Evolutionary conservation across 805 yeast genomes (phyloP), one percentile per base, ranked within the genome.

Genomic region (Teunomyces tritomae): DNA sequence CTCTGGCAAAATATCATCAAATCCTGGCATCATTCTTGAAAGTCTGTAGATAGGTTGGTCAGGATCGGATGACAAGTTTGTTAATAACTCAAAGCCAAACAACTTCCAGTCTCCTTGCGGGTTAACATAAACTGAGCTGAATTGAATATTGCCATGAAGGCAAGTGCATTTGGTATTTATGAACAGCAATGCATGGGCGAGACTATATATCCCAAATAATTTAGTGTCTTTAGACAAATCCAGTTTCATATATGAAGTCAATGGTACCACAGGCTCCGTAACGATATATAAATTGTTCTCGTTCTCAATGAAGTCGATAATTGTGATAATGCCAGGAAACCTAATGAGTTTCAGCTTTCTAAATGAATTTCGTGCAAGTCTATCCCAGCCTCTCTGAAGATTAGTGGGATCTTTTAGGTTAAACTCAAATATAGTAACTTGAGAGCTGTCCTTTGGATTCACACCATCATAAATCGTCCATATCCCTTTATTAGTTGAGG

Each of bases 101-200:
- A 91, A 61, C 49, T 82, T 84, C 92, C 96, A 89, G 58, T 87
- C 95, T 10, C 97, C 96, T 28, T 74, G 77, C 9, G 46, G 44
- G 46, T 79, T 85, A 11, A 88, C 82, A 61, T 70, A 90, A 0
- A 91, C 76, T 1, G 87, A 78, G 35, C 78, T 71, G 8, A 61
- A 42, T 49, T 78, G 74, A 9, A 89, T 53, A 49, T 82, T 81
- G 5, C 90, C 92, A 58, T 87, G 85, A 5, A 85, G 69, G 24
- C 85, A 79, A 5, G 71, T 59, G 30, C 80, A 80, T 49, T 80
- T 86, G 24, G 65, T 70, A 53, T 84, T 84, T 43, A 87, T 70
- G 49, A 79, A 82, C 53, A 70, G 74, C 47, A 88, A 56, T 0
- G 87, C 78, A 35, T 71, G 71, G 1, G 82, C 70, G 2, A 87